Percentiles rank a stretch among this genome's conserved stretches.
These are phyloP conservation scores for Chytridium lagenaria DNA, from an alignment of 371 early-diverging fungal species.

Conservation along the genomic window DNA sequence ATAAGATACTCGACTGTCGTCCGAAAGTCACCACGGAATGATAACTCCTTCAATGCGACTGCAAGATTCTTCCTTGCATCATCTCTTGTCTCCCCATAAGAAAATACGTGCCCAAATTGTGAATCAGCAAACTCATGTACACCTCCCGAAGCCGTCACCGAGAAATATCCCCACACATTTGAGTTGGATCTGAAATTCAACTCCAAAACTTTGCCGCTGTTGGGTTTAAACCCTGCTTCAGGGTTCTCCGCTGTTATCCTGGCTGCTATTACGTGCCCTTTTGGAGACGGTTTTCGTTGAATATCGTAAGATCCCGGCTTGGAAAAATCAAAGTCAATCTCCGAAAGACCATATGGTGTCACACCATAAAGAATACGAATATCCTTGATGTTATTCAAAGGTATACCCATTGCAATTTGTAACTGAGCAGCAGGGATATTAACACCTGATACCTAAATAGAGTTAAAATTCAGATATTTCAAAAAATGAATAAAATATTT, in stretches of 20 bases:
- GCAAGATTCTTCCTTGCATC: slow-evolving; percentile 95
- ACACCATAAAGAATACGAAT: slow-evolving; percentile 94
- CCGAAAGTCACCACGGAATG: slow-evolving; percentile 97
- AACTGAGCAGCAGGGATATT: slow-evolving; percentile 97
- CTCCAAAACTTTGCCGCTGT: slow-evolving; percentile 92
- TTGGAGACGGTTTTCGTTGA: slow-evolving; percentile 88
- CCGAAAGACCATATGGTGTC: slow-evolving; percentile 75
- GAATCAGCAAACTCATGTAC: slow-evolving; percentile 98
- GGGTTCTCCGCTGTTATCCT: slow-evolving; percentile 99
- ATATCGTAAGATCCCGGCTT: slow-evolving; percentile 75
- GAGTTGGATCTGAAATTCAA: slow-evolving; percentile 93
- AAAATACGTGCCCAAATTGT: slow-evolving; percentile 99
- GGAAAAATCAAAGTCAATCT: slow-evolving; percentile 92
- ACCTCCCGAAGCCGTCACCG: slow-evolving; percentile 91
- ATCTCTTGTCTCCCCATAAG: slow-evolving; percentile 94
- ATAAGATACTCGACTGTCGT: slow-evolving; percentile 97
- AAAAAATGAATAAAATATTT: background rate
- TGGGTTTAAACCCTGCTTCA: slow-evolving; percentile 98
- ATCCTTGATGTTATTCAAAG: slow-evolving; percentile 90
- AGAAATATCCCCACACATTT: slow-evolving; percentile 99
- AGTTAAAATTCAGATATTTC: no score
- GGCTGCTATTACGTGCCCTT: slow-evolving; percentile 98
- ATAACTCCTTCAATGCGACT: slow-evolving; percentile 94
- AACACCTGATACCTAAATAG: slow-evolving; percentile 80
- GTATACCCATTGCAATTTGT: slow-evolving; percentile 98